Evolutionary conservation across 2,329 filamentous ascomycete species (phyloP).

Genomic region (Ophiostoma quercus): DNA sequence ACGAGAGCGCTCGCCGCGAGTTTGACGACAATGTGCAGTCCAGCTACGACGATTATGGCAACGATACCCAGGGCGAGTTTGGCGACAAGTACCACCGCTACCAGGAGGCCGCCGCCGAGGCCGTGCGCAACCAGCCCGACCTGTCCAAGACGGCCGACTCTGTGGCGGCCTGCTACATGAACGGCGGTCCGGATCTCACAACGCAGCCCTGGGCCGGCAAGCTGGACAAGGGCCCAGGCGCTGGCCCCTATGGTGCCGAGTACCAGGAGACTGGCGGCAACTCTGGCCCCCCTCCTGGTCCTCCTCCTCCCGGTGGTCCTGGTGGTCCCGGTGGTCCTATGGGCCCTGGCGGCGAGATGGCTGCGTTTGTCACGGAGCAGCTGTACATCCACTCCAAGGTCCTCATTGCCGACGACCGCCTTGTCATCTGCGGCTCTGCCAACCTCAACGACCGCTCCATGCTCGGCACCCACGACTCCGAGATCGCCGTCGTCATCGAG

Average conservation of each 20-base stretch:
- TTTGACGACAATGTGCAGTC: constrained; percentile 55
- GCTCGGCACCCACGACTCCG: constrained; percentile 78
- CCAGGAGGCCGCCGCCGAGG: constrained; percentile 59
- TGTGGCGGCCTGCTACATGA: constrained; percentile 78
- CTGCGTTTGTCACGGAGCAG: constrained; percentile 58
- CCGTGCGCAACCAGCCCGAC: constrained; percentile 14
- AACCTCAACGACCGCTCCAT: constrained; percentile 63
- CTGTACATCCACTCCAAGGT: constrained; percentile 63
- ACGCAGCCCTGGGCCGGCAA: constrained; percentile 49
- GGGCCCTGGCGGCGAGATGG: constrained; percentile 42
- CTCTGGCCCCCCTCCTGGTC: not conserved
- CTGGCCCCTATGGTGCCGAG: constrained; percentile 27
- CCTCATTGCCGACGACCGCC: constrained; percentile 74
- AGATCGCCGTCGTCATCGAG: constrained; percentile 82
- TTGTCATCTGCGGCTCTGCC: constrained; percentile 71
- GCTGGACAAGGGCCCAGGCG: constrained; percentile 9
- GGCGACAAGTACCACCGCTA: constrained; percentile 56
- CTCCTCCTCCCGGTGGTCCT: constrained; percentile 23
- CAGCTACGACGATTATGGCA: constrained; percentile 36
- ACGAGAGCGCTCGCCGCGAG: constrained; percentile 59
- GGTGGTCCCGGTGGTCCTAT: not conserved
- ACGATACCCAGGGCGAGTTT: constrained; percentile 29
- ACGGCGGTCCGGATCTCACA: constrained; percentile 64
- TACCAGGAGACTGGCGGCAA: not conserved
- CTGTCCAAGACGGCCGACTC: constrained; percentile 54